Percentiles rank a stretch among this genome's conserved stretches.
phyloP scores from a whole-genome alignment of 129 eudicot species.

The Artemisia argyi region DNA sequence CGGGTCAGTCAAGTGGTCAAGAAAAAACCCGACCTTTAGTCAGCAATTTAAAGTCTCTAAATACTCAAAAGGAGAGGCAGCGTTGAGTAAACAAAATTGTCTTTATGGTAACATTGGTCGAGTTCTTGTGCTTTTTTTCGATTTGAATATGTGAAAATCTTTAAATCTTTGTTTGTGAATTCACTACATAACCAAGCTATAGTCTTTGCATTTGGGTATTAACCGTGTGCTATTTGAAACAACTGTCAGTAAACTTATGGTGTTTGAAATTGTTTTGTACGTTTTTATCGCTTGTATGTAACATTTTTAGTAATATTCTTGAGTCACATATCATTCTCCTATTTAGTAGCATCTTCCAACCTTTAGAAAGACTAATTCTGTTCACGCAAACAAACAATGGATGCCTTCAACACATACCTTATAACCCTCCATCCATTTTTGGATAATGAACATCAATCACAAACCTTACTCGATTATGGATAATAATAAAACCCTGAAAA shows the following conservation, averaged over 20 bases:
- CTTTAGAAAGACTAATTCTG: not conserved
- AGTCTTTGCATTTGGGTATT: slow-evolving; percentile 23
- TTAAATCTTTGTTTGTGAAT: slow-evolving; percentile 20
- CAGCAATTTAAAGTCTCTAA: slow-evolving; percentile 54
- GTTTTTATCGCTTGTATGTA: not conserved
- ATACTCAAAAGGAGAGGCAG: slow-evolving; percentile 58
- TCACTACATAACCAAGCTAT: slow-evolving; percentile 22
- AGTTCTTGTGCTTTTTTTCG: slow-evolving; percentile 1
- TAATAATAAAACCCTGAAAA: not conserved
- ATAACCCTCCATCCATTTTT: not conserved
- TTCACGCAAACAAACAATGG: not conserved
- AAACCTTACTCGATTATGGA: slow-evolving; percentile 6
- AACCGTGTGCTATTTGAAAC: slow-evolving; percentile 14
- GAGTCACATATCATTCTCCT: not conserved
- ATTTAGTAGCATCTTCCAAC: slow-evolving; percentile 15
- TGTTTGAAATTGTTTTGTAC: slow-evolving; percentile 9
- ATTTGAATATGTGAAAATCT: not conserved
- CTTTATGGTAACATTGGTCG: slow-evolving; percentile 7
- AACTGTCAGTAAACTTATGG: slow-evolving; percentile 18
- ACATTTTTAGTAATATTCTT: not conserved
- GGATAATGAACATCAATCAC: not conserved
- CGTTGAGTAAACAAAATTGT: slow-evolving; percentile 28
- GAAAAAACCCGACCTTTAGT: slow-evolving; percentile 20
- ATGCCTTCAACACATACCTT: not conserved
- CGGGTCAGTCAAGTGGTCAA: slow-evolving; percentile 26